These are phyloP conservation scores for Aspergillus hortae DNA, from an alignment of 2,329 filamentous ascomycete species.

Conservation along the genomic window DNA sequence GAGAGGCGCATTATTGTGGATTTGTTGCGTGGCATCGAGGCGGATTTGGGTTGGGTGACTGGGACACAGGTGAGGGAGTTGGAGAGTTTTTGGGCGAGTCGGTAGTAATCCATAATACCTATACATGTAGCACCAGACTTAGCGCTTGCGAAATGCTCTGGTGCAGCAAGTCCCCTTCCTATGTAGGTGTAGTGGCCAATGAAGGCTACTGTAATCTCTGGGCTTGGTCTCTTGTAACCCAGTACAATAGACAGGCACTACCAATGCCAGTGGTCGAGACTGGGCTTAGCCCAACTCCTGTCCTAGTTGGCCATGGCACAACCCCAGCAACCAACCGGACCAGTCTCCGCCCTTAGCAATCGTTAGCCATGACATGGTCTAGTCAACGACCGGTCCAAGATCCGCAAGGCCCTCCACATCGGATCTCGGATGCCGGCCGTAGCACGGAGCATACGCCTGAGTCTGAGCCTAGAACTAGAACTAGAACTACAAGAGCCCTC, in stretches of 20 bases:
- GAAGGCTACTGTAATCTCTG: too few relatives aligned
- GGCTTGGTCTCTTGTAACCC: too few relatives aligned
- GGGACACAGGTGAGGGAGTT: constrained; percentile 53
- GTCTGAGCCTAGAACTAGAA: too few relatives aligned
- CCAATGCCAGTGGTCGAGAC: too few relatives aligned
- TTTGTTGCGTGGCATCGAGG: constrained; percentile 56
- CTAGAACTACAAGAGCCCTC: too few relatives aligned
- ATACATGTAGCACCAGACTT: too few relatives aligned
- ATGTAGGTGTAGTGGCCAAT: too few relatives aligned
- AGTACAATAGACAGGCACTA: too few relatives aligned
- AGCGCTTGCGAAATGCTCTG: too few relatives aligned
- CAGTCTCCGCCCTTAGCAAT: not conserved
- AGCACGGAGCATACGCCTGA: not conserved
- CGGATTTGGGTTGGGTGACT: constrained; percentile 59
- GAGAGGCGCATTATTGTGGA: constrained; percentile 55
- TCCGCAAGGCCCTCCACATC: constrained; percentile 2
- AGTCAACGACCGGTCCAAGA: not conserved
- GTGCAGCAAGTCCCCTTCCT: too few relatives aligned
- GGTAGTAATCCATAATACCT: not conserved
- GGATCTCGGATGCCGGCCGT: constrained; percentile 7
- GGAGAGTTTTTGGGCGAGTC: constrained; percentile 27
- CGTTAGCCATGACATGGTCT: not conserved
- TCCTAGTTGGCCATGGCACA: not conserved
- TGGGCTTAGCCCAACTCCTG: too few relatives aligned
- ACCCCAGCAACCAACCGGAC: not conserved